Evolutionary conservation across 306 rosid species (phyloP).

Genomic region (Cicer bijugum): DNA sequence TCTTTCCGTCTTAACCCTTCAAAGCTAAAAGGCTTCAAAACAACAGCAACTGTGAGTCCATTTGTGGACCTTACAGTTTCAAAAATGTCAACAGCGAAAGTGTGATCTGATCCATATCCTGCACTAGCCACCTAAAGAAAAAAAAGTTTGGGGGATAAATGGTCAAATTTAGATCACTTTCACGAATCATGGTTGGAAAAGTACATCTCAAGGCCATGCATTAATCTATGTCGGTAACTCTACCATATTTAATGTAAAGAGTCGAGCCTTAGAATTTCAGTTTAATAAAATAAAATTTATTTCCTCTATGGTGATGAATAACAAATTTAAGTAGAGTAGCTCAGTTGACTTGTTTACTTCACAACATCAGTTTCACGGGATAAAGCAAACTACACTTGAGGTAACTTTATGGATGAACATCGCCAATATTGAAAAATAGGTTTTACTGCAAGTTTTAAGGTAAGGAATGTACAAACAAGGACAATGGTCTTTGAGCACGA

Average conservation of each 20-base stretch:
- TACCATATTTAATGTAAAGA: slow-evolving; percentile 8
- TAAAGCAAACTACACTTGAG: slow-evolving; percentile 21
- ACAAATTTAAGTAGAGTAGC: slow-evolving; percentile 28
- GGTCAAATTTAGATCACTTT: slow-evolving; percentile 22
- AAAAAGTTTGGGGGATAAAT: neutral
- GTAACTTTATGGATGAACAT: slow-evolving; percentile 29
- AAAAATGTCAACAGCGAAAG: slow-evolving; percentile 65
- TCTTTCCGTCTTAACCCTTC: slow-evolving; percentile 87
- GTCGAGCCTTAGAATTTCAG: slow-evolving; percentile 1
- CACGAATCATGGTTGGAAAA: slow-evolving; percentile 33
- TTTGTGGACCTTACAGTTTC: slow-evolving; percentile 65
- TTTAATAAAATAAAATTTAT: slow-evolving; percentile 27
- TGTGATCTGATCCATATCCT: slow-evolving; percentile 80
- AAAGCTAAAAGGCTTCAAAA: slow-evolving; percentile 90
- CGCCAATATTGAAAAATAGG: slow-evolving; percentile 32
- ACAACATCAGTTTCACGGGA: slow-evolving; percentile 38
- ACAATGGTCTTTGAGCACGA: slow-evolving; percentile 70
- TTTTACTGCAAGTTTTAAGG: slow-evolving; percentile 48
- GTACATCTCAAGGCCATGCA: slow-evolving; percentile 3
- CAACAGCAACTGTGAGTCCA: slow-evolving; percentile 70
- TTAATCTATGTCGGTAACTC: slow-evolving; percentile 22
- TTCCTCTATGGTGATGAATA: slow-evolving; percentile 20
- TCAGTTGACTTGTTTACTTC: slow-evolving; percentile 29
- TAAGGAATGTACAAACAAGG: slow-evolving; percentile 99
- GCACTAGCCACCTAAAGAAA: slow-evolving; percentile 87